Conservation (phyloP, 2,329 filamentous ascomycete species). For the Biscogniauxia mediterranea region DNA sequence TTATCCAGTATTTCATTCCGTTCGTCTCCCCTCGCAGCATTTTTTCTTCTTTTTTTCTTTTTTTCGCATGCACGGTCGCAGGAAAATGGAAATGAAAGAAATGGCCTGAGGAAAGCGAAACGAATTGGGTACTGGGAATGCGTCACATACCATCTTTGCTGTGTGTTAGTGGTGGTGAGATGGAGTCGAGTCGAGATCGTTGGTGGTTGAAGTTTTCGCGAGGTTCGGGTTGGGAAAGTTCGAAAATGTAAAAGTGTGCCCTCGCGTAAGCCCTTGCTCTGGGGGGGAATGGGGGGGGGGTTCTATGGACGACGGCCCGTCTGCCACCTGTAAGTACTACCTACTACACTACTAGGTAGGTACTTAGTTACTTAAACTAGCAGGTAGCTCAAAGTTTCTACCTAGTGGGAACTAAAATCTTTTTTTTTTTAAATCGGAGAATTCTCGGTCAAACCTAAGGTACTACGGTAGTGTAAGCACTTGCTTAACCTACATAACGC, state of each 20-base stretch:
- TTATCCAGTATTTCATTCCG: not conserved
- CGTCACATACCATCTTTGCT: constrained; percentile 56
- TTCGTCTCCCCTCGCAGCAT: not conserved
- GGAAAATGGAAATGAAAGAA: not conserved
- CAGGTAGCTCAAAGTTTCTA: no score
- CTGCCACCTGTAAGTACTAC: no score
- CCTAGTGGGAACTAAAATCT: not conserved
- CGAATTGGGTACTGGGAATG: constrained; percentile 4
- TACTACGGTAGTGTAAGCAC: not conserved
- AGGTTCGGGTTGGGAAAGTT: constrained; percentile 37
- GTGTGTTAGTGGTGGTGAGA: constrained; percentile 51
- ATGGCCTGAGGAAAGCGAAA: constrained; percentile 2
- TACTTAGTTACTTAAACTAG: no score
- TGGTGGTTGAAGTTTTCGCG: constrained; percentile 46
- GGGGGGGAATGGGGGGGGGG: no score
- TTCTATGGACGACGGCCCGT: no score
- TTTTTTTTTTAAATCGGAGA: not conserved
- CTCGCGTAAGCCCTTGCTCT: constrained; percentile 42
- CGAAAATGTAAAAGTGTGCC: constrained; percentile 47
- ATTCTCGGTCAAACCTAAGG: not conserved
- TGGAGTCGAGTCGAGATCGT: constrained; percentile 48
- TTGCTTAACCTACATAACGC: not conserved
- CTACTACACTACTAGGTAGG: no score
- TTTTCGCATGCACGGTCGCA: not conserved
- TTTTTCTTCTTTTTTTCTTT: not conserved